Evolutionary conservation across 768 basidiomycete species (phyloP), one percentile per base, ranked within the genome.

Genomic region (Serendipita sp.): DNA sequence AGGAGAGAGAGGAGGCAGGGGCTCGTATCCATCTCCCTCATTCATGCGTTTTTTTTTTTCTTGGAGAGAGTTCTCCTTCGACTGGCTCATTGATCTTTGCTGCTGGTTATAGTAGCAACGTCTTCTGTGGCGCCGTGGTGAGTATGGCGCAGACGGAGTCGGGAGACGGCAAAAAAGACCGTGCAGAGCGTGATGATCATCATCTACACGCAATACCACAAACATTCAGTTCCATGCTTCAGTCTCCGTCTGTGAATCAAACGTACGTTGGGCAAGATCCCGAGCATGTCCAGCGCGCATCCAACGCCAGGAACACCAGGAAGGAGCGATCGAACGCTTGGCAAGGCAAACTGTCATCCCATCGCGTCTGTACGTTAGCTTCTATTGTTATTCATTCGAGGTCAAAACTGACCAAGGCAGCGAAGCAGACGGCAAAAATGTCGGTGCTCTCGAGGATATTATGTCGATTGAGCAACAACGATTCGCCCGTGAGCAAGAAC

Each of bases 101-200:
- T 7, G 20, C 45, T 20, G n/a, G n/a, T n/a, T n/a, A n/a, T n/a
- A n/a, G 45, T 17, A 28, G 45, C 45, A n/a, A 17, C 45, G 45
- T 7, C 45, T 50, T 5, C 45, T 50, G n/a, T n/a, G n/a, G n/a
- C n/a, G n/a, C n/a, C n/a, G n/a, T 11, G 20, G 2, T 50, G 45
- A 28, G 7, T 5, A 22, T 28, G 17, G 9, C 53, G 53, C 24
- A 58, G 22, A 4, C 53, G 22, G 22, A 58, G 53, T 28, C 53
- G 53, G 11, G 53, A 58, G 53, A 24, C 28, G 24, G 53, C 31
- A 24, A 58, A 58, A n/a, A 58, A 58, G 24, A 31, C 31, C 11
- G 53, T 58, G n/a, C 53, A 58, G 1, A 58, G 31, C 22, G 53
- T 31, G 53, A 58, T 31, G 31, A 58, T 58, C 17, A 58, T 58